Conservation (phyloP, 352 stramenopile genomes). For the Globisporangium orthogonon region DNA sequence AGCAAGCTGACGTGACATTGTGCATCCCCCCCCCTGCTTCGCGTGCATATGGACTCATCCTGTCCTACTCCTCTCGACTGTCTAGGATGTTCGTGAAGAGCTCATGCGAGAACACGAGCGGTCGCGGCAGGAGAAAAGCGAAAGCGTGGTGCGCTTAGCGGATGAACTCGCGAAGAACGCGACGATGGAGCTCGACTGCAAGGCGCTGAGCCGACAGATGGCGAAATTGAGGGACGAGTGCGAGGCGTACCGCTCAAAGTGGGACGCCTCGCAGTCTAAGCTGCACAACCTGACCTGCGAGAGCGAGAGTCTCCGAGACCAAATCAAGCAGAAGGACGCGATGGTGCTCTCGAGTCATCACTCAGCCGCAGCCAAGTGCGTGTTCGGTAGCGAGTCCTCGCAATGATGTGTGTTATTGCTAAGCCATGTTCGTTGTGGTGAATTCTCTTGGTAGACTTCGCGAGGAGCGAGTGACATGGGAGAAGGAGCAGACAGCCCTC, state of each 20-base stretch:
- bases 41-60: background rate
- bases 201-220: constrained; percentile 39
- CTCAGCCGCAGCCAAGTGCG: constrained; percentile 41
- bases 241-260: constrained; percentile 39
- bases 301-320: constrained; percentile 49
- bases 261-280: constrained; percentile 52
- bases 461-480: constrained; percentile 45
- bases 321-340: constrained; percentile 70
- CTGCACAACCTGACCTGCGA: constrained; percentile 44
- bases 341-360: constrained; percentile 61
- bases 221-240: constrained; percentile 38
- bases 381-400: background rate
- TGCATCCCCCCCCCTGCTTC: background rate
- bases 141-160: constrained; percentile 37
- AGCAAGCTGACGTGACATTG: no score
- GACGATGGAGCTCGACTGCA: constrained; percentile 52
- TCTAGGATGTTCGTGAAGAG: constrained; percentile 48
- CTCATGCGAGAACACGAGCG: constrained; percentile 27
- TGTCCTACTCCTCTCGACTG: background rate
- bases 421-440: background rate
- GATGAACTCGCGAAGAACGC: constrained; percentile 36
- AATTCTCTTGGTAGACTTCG: constrained; percentile 26
- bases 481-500: constrained; percentile 34
- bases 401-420: background rate
- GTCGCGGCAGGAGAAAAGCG: constrained; percentile 28